Evolutionary conservation across 257 asterid species (phyloP).

Genomic region (Prunella vulgaris): DNA sequence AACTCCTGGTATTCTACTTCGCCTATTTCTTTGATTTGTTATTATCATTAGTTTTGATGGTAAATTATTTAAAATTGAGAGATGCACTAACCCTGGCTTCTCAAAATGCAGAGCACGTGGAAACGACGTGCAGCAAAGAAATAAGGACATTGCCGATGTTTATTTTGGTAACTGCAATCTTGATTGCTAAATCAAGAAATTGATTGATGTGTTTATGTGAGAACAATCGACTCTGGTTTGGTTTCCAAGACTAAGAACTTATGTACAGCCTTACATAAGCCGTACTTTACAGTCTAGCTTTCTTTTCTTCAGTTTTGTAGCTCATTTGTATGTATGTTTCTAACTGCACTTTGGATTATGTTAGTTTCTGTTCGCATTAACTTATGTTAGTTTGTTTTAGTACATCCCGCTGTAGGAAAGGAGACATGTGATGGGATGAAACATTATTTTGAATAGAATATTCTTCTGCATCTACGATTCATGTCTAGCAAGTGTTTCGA

Average conservation of each 20-base stretch:
- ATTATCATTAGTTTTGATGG: neutral
- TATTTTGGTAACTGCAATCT: conserved; percentile 10
- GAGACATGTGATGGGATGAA: too few species aligned
- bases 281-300: neutral
- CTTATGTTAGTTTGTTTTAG: too few species aligned
- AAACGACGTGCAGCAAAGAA: conserved; percentile 68
- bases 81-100: conserved; percentile 16
- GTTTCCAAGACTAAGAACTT: conserved; percentile 16
- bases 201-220: too few species aligned
- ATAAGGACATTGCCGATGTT: conserved; percentile 26
- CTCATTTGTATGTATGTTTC: conserved; percentile 23
- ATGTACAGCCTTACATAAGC: conserved; percentile 30
- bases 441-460: too few species aligned
- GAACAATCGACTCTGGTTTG: conserved; percentile 11
- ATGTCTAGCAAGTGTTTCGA: too few species aligned
- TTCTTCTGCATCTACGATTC: too few species aligned
- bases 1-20: conserved; percentile 66
- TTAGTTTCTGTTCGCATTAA: neutral
- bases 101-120: conserved; percentile 71
- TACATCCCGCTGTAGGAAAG: too few species aligned
- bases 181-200: neutral
- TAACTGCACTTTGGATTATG: neutral
- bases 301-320: conserved; percentile 13
- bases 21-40: neutral
- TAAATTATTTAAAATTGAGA: neutral